Conservation (phyloP, 768 basidiomycete genomes). For the Agaricus blazei region DNA sequence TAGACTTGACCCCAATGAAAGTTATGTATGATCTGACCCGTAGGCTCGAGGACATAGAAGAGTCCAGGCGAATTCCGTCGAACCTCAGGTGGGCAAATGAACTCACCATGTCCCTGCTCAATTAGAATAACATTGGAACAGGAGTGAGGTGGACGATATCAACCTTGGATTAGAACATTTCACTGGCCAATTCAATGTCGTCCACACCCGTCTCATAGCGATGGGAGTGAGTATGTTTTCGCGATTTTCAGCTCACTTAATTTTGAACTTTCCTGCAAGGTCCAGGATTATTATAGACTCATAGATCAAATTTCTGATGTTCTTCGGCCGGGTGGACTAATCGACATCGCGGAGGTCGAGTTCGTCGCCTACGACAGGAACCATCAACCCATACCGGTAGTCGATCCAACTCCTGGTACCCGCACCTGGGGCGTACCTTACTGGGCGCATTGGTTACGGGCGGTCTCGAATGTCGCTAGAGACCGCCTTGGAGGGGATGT, state of each 20-base stretch:
- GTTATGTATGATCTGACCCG: constrained; percentile 41
- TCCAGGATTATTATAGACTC: constrained; percentile 59
- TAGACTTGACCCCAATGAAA: constrained; percentile 81
- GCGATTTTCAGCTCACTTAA: neutral
- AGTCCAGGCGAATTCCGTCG: constrained; percentile 6
- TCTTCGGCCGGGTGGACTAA: constrained; percentile 65
- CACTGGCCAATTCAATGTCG: constrained; percentile 72
- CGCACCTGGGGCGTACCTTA: constrained; percentile 1
- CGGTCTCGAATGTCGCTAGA: neutral
- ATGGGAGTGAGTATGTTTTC: constrained; percentile 55
- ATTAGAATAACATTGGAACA: constrained; percentile 21
- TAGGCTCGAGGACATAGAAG: constrained; percentile 2
- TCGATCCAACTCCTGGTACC: neutral
- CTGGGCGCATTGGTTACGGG: constrained; percentile 7
- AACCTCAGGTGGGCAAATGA: constrained; percentile 10
- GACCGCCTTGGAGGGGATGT: constrained; percentile 7
- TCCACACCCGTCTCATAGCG: constrained; percentile 66
- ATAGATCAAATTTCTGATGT: constrained; percentile 64
- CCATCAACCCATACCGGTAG: constrained; percentile 16
- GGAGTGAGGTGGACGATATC: constrained; percentile 81
- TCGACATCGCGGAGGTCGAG: constrained; percentile 66
- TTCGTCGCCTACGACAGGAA: constrained; percentile 57
- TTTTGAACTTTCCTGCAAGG: constrained; percentile 33
- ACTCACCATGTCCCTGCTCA: neutral
- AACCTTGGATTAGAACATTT: constrained; percentile 82